These are phyloP conservation scores for Acer campestre DNA, from an alignment of 345 rosid species.

Conservation along the genomic window DNA sequence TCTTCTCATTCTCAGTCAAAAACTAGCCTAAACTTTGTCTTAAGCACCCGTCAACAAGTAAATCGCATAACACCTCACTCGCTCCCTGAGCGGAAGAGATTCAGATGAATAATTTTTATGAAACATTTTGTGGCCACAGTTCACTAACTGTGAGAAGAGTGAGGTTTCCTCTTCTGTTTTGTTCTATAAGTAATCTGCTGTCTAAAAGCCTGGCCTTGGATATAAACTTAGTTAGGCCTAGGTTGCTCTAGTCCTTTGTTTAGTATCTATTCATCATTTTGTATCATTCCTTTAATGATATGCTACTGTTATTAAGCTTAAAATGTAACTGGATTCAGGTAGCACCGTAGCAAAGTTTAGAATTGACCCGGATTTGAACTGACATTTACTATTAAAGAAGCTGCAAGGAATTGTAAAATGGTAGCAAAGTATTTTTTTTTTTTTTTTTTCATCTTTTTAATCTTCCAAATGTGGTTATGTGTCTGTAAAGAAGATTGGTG, in stretches of 20 bases:
- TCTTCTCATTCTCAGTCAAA: background rate
- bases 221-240: no score
- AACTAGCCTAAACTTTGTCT: background rate
- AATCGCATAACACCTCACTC: background rate
- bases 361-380: background rate
- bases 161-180: background rate
- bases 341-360: background rate
- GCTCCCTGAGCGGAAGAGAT: background rate
- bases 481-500: background rate
- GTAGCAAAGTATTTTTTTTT: background rate
- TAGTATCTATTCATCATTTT: no score
- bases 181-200: background rate
- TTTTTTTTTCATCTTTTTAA: background rate
- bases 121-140: background rate
- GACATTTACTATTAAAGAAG: background rate
- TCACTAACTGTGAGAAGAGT: background rate
- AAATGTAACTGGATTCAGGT: background rate
- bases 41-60: background rate
- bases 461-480: background rate
- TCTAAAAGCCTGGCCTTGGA: no score
- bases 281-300: background rate
- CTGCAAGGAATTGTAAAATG: background rate
- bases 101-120: background rate
- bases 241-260: no score
- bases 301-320: background rate